Evolutionary conservation across 2,329 filamentous ascomycete species (phyloP), one percentile per base, ranked within the genome.

Genomic region (Penicillium sp.): DNA sequence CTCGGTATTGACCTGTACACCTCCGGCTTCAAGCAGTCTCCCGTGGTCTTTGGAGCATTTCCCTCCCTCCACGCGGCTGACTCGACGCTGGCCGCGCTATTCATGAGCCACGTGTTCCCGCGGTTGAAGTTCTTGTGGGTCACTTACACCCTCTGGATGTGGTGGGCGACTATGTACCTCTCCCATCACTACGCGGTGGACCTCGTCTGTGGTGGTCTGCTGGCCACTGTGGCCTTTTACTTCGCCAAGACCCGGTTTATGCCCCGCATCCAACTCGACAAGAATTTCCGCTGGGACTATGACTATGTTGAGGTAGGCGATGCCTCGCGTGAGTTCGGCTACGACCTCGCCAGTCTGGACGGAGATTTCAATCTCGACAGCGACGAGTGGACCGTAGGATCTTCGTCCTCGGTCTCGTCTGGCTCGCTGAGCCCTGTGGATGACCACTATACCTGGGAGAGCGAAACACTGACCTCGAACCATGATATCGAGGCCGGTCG

Each of bases 131-230:
- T 82, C 9, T 67, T 92, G 36, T 94, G 93, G 66, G 76, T 89
- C 47, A 73, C 77, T 48, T 96, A 95, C 65, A 84, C 84, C 30
- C 76, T 84, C 60, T 95, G 90, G 90, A 81, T 95, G 56, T 95
- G 88, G 85, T 96, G 90, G 88, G 85, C 89, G 9, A 96, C 90
- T 52, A 95, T 96, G 87, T 95, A 96, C 61, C 77, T 96, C 35
- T 93, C 86, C 57, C 90, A 96, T 67, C 90, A 96, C 69, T 96
- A 96, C 61, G 90, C 89, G 20, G 84, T 96, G 27, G 90, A 96
- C 63, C 73, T 96, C 34, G 86, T 95, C 16, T 86, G 78, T 23
- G 90, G 90, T 51, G 87, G 83, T 60, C 72, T 95, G 34, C 66
- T 87, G 42, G 84, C 87, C 15, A 82, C 82, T 9, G 71, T 84